Conservation (phyloP, 1,284 basidiomycete species). For the Ustilago loliicola region DNA sequence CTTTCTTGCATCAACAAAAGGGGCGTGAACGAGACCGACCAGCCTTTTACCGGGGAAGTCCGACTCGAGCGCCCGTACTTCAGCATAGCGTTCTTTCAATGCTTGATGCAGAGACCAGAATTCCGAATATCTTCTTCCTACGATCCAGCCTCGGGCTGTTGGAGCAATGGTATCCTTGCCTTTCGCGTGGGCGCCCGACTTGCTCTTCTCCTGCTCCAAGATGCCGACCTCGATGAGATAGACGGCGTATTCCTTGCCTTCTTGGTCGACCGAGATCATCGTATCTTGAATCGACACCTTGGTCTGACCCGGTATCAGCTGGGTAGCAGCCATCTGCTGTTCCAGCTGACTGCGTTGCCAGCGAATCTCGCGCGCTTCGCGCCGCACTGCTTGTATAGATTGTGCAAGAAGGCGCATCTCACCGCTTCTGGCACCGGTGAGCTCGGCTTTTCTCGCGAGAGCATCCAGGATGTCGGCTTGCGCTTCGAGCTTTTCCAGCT, state of each 20-base stretch:
- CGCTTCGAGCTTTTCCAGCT: conserved; percentile 81
- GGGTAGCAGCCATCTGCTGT: conserved; percentile 89
- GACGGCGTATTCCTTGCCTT: conserved; percentile 87
- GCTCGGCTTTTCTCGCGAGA: conserved; percentile 90
- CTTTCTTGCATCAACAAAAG: conserved; percentile 80
- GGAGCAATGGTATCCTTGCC: not conserved
- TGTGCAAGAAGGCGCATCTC: conserved; percentile 85
- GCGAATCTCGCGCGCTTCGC: conserved; percentile 84
- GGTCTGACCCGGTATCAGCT: conserved; percentile 85
- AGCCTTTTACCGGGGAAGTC: conserved; percentile 61
- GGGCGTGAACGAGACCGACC: conserved; percentile 50
- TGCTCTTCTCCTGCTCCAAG: conserved; percentile 13
- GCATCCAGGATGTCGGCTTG: conserved; percentile 87
- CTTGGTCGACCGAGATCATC: conserved; percentile 73
- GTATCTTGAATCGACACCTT: conserved; percentile 47
- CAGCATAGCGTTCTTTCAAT: conserved; percentile 76
- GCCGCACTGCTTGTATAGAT: conserved; percentile 82
- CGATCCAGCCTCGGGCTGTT: conserved; percentile 82
- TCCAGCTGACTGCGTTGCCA: conserved; percentile 78
- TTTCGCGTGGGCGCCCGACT: conserved; percentile 1
- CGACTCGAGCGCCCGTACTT: conserved; percentile 52
- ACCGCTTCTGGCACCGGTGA: conserved; percentile 84
- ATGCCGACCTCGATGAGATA: conserved; percentile 89
- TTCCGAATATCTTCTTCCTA: conserved; percentile 91
- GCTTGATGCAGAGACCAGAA: conserved; percentile 89